A percentile compares a stretch with the other conserved stretches of the same genome.
Evolutionary conservation across 1,284 basidiomycete species (phyloP).

Genomic region (Cutaneotrichosporon mucoides): DNA sequence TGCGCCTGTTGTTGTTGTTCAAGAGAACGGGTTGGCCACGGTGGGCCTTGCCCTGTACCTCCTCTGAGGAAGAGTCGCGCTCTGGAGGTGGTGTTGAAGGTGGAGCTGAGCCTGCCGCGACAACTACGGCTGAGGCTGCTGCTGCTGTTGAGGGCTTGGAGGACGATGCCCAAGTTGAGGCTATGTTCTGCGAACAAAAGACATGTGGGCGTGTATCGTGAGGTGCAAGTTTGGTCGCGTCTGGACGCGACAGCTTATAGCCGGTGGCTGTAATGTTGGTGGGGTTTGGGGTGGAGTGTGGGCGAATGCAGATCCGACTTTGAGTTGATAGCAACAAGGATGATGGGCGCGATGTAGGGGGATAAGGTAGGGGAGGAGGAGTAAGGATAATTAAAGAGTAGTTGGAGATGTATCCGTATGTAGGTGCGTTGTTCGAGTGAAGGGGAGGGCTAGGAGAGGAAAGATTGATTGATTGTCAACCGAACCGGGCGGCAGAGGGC

Average conservation of each 20-base stretch:
- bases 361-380: too few species aligned
- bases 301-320: too few species aligned
- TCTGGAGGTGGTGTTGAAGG: background rate
- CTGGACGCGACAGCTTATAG: background rate
- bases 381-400: too few species aligned
- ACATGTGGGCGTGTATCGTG: background rate
- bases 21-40: background rate
- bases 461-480: too few species aligned
- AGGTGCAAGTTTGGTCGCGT: background rate
- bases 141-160: background rate
- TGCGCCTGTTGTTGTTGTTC: too few species aligned
- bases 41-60: background rate
- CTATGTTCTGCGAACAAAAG: conserved; percentile 2
- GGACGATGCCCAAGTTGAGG: background rate
- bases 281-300: background rate
- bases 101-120: background rate
- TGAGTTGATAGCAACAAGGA: too few species aligned
- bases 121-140: background rate
- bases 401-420: too few species aligned
- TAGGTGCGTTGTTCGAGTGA: too few species aligned
- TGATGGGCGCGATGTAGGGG: too few species aligned
- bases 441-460: too few species aligned
- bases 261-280: background rate
- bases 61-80: background rate
- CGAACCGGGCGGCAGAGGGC: too few species aligned